These are phyloP conservation scores for Plenodomus lindquistii DNA, from an alignment of 2,329 filamentous ascomycete genomes.

Conservation along the genomic window DNA sequence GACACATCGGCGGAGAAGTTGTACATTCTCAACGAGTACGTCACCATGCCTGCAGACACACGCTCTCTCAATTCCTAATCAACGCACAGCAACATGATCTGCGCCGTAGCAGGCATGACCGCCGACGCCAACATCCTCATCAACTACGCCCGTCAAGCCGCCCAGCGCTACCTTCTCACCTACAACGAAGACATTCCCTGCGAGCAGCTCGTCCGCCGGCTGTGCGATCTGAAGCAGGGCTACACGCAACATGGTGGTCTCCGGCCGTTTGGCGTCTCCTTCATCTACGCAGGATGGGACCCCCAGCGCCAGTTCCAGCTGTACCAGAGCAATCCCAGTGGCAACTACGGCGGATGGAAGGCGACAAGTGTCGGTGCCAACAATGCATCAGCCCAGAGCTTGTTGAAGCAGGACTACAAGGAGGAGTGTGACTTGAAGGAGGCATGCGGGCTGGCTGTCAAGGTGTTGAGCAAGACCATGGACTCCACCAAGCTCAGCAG, in stretches of 20 bases:
- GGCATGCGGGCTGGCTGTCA: constrained; percentile 95
- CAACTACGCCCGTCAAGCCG: constrained; percentile 97
- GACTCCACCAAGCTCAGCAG: constrained; percentile 98
- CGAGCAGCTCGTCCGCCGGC: constrained; percentile 93
- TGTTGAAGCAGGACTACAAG: constrained; percentile 99
- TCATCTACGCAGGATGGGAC: constrained; percentile 99
- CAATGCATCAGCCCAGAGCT: constrained; percentile 93
- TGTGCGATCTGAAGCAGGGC: constrained; percentile 98
- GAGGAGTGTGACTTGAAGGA: constrained; percentile 96
- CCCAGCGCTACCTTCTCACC: constrained; percentile 95
- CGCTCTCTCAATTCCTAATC: not conserved
- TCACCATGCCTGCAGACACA: constrained; percentile 15
- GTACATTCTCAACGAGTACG: constrained; percentile 97
- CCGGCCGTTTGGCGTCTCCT: constrained; percentile 95
- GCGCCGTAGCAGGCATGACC: constrained; percentile 97
- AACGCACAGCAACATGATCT: constrained; percentile 91
- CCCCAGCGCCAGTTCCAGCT: constrained; percentile 96
- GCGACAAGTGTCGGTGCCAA: constrained; percentile 97
- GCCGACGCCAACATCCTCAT: constrained; percentile 99
- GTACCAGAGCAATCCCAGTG: constrained; percentile 97
- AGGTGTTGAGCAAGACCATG: constrained; percentile 99
- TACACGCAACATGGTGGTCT: constrained; percentile 99
- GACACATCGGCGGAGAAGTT: constrained; percentile 99
- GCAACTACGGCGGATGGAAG: constrained; percentile 99
- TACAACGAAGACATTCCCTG: constrained; percentile 99